Percentiles rank a stretch among this genome's conserved stretches.
These are phyloP conservation scores for Podaxis carcinomalis DNA, from an alignment of 768 basidiomycete genomes.

Conservation along the genomic window DNA sequence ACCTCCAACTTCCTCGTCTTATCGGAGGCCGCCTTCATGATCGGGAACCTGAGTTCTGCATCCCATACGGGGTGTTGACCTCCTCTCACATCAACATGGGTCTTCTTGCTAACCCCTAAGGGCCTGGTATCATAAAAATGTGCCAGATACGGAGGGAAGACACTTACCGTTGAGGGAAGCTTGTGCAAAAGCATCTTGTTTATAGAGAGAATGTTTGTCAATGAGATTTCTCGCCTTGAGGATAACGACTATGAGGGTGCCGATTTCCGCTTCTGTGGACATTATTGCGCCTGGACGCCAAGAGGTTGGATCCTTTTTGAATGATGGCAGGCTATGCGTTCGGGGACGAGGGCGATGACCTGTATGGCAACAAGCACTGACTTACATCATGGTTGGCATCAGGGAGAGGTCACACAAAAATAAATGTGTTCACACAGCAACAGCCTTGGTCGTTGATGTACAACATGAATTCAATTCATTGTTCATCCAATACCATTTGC, in stretches of 20 bases:
- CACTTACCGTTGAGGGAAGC: conserved; percentile 48
- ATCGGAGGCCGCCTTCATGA: conserved; percentile 51
- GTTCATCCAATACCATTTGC: background rate
- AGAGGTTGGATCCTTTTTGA: conserved; percentile 12
- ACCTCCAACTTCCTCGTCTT: conserved; percentile 65
- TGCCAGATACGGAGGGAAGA: background rate
- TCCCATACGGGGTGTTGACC: conserved; percentile 96
- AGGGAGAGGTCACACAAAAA: too few relatives aligned
- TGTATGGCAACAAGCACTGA: background rate
- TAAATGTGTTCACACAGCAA: too few relatives aligned
- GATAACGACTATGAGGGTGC: conserved; percentile 81
- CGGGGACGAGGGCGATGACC: background rate
- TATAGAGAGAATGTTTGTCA: conserved; percentile 83
- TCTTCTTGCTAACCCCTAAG: conserved; percentile 59
- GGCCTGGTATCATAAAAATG: background rate
- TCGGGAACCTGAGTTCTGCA: conserved; percentile 75
- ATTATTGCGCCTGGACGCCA: conserved; percentile 17
- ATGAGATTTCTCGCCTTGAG: conserved; percentile 81
- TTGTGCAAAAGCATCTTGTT: conserved; percentile 85
- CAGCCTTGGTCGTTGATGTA: too few relatives aligned
- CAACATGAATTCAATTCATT: too few relatives aligned
- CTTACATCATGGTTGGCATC: background rate
- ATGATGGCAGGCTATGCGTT: background rate
- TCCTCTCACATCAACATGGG: conserved; percentile 74
- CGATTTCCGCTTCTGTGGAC: conserved; percentile 50